phyloP scores from a whole-genome alignment of 1,284 basidiomycete genomes.

The Tetrapyrgos nigripes region DNA sequence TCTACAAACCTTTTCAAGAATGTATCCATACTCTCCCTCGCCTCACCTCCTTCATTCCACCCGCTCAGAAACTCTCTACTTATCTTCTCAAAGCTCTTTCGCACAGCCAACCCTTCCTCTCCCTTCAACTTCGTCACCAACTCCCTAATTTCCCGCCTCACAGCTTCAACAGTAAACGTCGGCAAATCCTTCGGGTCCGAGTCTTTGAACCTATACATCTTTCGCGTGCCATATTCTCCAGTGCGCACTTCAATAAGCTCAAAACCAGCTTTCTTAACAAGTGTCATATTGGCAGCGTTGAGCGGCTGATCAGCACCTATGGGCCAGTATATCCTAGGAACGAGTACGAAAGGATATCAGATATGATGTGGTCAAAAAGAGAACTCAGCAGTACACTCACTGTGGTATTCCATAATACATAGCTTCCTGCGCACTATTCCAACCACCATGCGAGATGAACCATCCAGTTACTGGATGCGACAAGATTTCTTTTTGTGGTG shows the following conservation, averaged over 20 bases:
- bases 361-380: neutral
- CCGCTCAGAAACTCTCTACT: neutral
- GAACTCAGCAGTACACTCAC: conserved; percentile 4
- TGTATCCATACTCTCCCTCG: neutral
- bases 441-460: conserved; percentile 31
- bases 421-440: conserved; percentile 20
- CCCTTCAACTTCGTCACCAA: conserved; percentile 10
- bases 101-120: conserved; percentile 7
- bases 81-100: conserved; percentile 11
- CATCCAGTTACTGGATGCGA: conserved; percentile 29
- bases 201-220: conserved; percentile 11
- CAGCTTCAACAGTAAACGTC: conserved; percentile 12
- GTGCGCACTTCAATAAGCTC: too few relatives aligned
- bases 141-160: conserved; percentile 8
- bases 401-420: conserved; percentile 10
- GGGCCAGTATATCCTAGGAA: conserved; percentile 31
- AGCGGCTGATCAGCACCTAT: conserved; percentile 27
- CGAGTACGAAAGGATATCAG: neutral
- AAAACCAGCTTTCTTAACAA: too few relatives aligned
- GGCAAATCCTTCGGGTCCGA: conserved; percentile 2
- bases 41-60: conserved; percentile 5
- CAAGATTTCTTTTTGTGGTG: conserved; percentile 29
- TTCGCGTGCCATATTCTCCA: conserved; percentile 14
- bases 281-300: conserved; percentile 20
- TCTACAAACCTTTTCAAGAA: conserved; percentile 1